Percentiles rank a stretch among this genome's conserved stretches.
These are phyloP conservation scores for Metarhizium rileyi DNA, from an alignment of 2,329 filamentous ascomycete species.

Conservation along the genomic window DNA sequence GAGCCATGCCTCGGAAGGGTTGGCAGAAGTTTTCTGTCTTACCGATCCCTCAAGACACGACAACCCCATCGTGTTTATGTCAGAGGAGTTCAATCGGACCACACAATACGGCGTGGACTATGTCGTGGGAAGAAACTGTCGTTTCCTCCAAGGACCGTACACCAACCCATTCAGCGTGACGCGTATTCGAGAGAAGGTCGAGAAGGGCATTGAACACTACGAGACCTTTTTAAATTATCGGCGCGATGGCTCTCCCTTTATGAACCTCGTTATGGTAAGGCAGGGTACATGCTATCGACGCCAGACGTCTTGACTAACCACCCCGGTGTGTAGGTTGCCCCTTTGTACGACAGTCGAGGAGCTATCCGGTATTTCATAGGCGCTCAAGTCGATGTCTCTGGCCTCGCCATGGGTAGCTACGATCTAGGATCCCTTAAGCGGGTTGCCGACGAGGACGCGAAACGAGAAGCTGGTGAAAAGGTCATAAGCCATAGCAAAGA, in stretches of 20 bases:
- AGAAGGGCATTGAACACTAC: conserved; percentile 56
- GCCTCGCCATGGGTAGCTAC: conserved; percentile 54
- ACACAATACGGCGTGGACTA: conserved; percentile 58
- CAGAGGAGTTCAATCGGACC: conserved; percentile 63
- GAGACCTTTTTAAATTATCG: conserved; percentile 71
- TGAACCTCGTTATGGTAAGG: conserved; percentile 61
- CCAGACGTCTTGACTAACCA: conserved; percentile 17
- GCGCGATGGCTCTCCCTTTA: conserved; percentile 66
- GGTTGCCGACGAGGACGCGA: conserved; percentile 20
- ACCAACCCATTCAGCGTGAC: conserved; percentile 54
- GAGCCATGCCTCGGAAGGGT: conserved; percentile 58
- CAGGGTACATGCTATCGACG: neutral
- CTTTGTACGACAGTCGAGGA: conserved; percentile 58
- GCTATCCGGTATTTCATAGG: conserved; percentile 59
- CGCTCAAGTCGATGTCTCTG: conserved; percentile 62
- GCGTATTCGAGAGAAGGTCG: conserved; percentile 51
- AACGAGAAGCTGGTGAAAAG: neutral
- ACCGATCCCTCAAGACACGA: conserved; percentile 62
- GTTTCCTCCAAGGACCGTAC: conserved; percentile 66
- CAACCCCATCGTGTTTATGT: conserved; percentile 68
- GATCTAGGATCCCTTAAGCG: conserved; percentile 53
- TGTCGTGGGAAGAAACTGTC: conserved; percentile 65
- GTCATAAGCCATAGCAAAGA: conserved; percentile 32
- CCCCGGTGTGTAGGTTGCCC: conserved; percentile 45
- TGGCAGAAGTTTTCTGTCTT: conserved; percentile 68